A percentile compares a stretch with the other conserved stretches of the same genome.
Conservation (phyloP, 1,139 yeast species). For the Saccharomyces hybrid region DNA sequence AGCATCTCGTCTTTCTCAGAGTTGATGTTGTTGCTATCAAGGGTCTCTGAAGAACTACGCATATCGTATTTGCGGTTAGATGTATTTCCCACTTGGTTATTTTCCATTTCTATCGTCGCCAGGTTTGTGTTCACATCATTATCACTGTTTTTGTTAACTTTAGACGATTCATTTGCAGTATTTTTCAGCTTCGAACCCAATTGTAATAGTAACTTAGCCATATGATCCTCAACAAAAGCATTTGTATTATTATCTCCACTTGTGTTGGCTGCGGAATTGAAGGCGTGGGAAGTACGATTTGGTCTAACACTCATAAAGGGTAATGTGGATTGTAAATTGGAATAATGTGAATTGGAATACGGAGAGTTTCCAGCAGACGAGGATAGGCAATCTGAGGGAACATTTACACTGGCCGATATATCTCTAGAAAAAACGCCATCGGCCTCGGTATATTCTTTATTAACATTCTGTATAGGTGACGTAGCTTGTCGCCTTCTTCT, state of each 20-base stretch:
- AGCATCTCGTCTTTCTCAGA: constrained; percentile 11
- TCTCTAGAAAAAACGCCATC: not conserved
- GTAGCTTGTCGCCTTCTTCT: not conserved
- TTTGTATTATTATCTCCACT: not conserved
- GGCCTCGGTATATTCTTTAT: not conserved
- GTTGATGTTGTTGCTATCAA: constrained; percentile 1
- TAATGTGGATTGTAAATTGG: not conserved
- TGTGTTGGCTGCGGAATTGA: not conserved
- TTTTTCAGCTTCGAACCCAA: constrained; percentile 4
- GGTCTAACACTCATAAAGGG: not conserved
- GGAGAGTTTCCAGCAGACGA: not conserved
- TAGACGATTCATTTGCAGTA: constrained; percentile 3
- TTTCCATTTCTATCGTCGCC: constrained; percentile 1
- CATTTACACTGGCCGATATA: not conserved
- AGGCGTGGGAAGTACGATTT: not conserved
- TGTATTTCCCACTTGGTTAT: not conserved
- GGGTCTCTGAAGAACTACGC: constrained; percentile 1
- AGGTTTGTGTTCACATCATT: constrained; percentile 10
- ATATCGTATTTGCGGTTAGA: not conserved
- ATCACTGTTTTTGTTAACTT: constrained; percentile 11
- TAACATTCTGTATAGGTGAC: not conserved
- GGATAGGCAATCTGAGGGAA: not conserved
- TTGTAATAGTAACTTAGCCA: constrained; percentile 4
- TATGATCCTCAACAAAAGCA: constrained; percentile 1
- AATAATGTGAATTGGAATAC: not conserved